Evolutionary conservation across 345 rosid species (phyloP), one percentile per base, ranked within the genome.

Genomic region (Cardamine resedifolia): DNA sequence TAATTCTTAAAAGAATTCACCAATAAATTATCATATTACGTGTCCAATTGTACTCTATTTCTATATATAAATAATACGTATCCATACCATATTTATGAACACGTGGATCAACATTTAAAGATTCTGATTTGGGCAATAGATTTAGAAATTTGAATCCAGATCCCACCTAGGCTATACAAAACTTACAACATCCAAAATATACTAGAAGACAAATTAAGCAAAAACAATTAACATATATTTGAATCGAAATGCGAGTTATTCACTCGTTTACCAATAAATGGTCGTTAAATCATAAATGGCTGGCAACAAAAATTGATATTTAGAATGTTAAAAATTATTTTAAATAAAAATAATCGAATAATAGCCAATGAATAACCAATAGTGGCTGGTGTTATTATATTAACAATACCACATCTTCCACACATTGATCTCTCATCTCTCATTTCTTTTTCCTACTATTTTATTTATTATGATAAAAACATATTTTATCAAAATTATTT

Each of bases 121-220:
- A 65, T 44, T 72, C 11, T 64, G 10, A 10, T 5, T 62, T 24
- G 19, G 33, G 24, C 30, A 52, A 15, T 16, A 49, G 33, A 41
- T 62, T 38, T 15, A 44, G 10, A 34, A 43, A 41, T 27, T 30
- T 23, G 19, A 34, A 45, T 24, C 57, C 49, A 73, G 71, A 73
- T 73, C 77, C 14, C 64, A 73, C 49, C 49, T 64, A 33, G 65
- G 49, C 50, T 44, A 44, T 55, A 64, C 57, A 52, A 63, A 39
- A 57, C 15, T 24, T 21, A 12, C 53, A 71, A 61, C 31, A 71
- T 60, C 69, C 62, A 71, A 72, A 39, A 39, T 28, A 12, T 59
- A 63, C 15, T 23, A 26, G 0, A 49, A 24, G 34, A 59, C 10
- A 36, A 33, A 7, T 19, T 44, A 68, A 8, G 34, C 24, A 48